A percentile compares a stretch with the other conserved stretches of the same genome.
Evolutionary conservation across 306 rosid species (phyloP).

Genomic region (Geum urbanum): DNA sequence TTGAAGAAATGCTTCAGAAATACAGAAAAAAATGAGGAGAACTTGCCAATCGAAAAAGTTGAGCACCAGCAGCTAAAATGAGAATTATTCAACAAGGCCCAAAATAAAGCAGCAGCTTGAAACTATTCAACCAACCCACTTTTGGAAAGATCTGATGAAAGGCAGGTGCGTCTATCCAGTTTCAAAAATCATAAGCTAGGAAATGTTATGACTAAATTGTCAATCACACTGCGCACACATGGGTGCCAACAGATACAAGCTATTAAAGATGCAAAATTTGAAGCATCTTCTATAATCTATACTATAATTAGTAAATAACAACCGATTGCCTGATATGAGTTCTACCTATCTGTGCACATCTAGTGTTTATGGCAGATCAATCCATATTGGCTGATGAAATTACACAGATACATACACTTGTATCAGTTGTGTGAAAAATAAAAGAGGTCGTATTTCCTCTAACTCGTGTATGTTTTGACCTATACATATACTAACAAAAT

Average conservation of each 20-base stretch:
- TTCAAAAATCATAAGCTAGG: neutral
- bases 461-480: too few relatives aligned
- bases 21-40: neutral
- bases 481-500: too few relatives aligned
- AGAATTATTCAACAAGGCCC: neutral
- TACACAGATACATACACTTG: neutral
- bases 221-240: neutral
- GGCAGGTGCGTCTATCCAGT: neutral
- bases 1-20: neutral
- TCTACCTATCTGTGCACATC: neutral
- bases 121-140: neutral
- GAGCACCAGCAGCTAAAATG: neutral
- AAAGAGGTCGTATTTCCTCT: too few relatives aligned
- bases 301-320: neutral
- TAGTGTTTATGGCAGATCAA: neutral
- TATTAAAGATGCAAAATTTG: neutral
- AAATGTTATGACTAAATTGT: neutral
- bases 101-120: neutral
- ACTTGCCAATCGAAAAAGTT: neutral
- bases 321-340: neutral
- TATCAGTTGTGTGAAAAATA: neutral
- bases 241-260: neutral
- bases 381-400: neutral
- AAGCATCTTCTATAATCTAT: neutral
- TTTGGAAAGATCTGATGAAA: neutral